Evolutionary conservation across 106 monocot genomes (phyloP).

Genomic region (Cymbidium sinense): DNA sequence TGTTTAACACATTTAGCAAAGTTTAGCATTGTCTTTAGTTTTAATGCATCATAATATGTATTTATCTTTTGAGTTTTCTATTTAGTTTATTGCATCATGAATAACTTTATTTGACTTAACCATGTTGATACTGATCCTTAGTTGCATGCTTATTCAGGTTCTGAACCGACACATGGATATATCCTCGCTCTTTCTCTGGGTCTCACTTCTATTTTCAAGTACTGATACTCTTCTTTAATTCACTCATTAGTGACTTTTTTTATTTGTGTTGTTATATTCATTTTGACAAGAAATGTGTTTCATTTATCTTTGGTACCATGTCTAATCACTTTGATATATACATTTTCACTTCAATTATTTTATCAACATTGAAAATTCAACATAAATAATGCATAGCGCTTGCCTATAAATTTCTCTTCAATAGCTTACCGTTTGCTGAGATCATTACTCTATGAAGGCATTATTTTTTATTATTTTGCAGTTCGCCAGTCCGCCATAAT

Average conservation of each 20-base stretch:
- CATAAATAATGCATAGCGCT: background rate
- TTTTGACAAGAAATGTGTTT: background rate
- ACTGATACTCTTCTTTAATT: slow-evolving; percentile 10
- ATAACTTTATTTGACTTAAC: background rate
- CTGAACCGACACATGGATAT: slow-evolving; percentile 45
- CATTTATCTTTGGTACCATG: background rate
- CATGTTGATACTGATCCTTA: background rate
- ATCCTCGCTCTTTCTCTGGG: slow-evolving; percentile 56
- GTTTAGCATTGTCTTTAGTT: background rate
- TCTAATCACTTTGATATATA: background rate
- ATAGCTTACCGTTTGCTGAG: background rate
- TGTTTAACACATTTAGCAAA: background rate
- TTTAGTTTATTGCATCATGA: background rate
- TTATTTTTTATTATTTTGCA: too few relatives aligned
- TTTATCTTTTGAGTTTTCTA: background rate
- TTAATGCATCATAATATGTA: background rate
- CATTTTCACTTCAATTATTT: background rate
- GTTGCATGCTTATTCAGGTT: slow-evolving; percentile 33
- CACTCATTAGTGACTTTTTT: background rate
- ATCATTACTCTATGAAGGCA: too few relatives aligned
- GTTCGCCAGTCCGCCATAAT: background rate
- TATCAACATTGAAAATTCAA: background rate
- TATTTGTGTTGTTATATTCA: background rate
- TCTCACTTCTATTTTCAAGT: slow-evolving; percentile 61
- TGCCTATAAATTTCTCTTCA: background rate